Percentiles rank a stretch among this genome's conserved stretches.
Conservation (phyloP, 129 eudicot genomes). For the Gnaphalium uliginosum region DNA sequence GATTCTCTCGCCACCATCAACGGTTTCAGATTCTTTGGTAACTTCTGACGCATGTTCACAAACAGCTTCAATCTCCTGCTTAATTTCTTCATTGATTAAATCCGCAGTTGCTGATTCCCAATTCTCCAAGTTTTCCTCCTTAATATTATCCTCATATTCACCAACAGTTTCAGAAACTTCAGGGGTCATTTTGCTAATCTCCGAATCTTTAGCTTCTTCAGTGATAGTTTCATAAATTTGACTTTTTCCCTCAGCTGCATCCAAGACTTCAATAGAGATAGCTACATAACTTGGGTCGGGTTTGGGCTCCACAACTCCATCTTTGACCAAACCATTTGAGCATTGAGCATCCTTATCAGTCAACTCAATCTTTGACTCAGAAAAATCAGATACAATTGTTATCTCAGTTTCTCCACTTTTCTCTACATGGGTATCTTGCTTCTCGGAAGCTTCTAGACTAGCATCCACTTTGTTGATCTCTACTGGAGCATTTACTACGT, state of each 20-base stretch:
- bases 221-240: slow-evolving; percentile 16
- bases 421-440: slow-evolving; percentile 18
- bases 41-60: slow-evolving; percentile 12
- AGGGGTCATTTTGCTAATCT: slow-evolving; percentile 11
- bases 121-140: slow-evolving; percentile 13
- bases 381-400: slow-evolving; percentile 18
- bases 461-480: slow-evolving; percentile 12
- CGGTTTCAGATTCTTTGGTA: slow-evolving; percentile 21
- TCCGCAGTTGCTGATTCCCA: slow-evolving; percentile 22
- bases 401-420: slow-evolving; percentile 22
- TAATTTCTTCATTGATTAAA: slow-evolving; percentile 8
- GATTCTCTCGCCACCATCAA: not conserved
- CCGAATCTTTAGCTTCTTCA: slow-evolving; percentile 27
- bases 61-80: not conserved
- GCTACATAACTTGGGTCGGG: slow-evolving; percentile 14
- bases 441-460: not conserved
- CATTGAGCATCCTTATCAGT: slow-evolving; percentile 1
- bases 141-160: slow-evolving; percentile 4
- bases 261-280: slow-evolving; percentile 16
- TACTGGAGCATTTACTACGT: slow-evolving; percentile 28
- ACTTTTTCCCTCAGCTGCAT: slow-evolving; percentile 20
- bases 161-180: slow-evolving; percentile 9
- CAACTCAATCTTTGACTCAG: slow-evolving; percentile 28
- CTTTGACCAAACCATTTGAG: slow-evolving; percentile 19
- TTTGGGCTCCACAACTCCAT: slow-evolving; percentile 21